Percentiles rank a stretch among this genome's conserved stretches.
These are phyloP conservation scores for Candida bentonensis DNA, from an alignment of 805 yeast species.

Conservation along the genomic window DNA sequence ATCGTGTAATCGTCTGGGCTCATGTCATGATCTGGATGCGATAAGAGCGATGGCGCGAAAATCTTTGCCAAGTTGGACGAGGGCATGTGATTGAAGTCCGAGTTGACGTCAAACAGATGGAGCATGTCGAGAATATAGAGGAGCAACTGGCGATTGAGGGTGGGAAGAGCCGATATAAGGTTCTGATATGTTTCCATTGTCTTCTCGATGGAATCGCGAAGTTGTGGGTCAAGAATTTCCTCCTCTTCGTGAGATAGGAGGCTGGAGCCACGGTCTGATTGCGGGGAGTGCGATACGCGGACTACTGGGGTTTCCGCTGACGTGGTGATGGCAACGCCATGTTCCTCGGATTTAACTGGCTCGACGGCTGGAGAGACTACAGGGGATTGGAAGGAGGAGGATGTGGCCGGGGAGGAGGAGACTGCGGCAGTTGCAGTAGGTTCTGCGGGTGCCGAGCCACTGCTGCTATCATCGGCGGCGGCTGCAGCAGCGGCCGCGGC, in stretches of 20 bases:
- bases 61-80: slow-evolving; percentile 88
- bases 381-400: neutral
- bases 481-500: neutral
- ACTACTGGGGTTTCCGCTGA: neutral
- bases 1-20: slow-evolving; percentile 82
- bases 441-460: slow-evolving; percentile 2
- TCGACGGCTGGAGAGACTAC: neutral
- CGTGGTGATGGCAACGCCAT: neutral
- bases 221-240: slow-evolving; percentile 3
- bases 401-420: neutral
- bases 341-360: neutral
- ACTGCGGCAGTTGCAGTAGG: neutral
- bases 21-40: slow-evolving; percentile 88
- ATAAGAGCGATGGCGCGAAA: slow-evolving; percentile 89
- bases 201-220: slow-evolving; percentile 15
- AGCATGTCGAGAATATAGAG: slow-evolving; percentile 78
- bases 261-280: neutral
- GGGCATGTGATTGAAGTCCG: slow-evolving; percentile 76
- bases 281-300: neutral
- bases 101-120: slow-evolving; percentile 68
- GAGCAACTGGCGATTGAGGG: slow-evolving; percentile 64
- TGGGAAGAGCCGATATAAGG: slow-evolving; percentile 57
- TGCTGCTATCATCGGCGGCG: neutral
- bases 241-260: neutral
- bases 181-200: slow-evolving; percentile 60